phyloP scores from a whole-genome alignment of 306 rosid genomes.

The Malus fusca region DNA sequence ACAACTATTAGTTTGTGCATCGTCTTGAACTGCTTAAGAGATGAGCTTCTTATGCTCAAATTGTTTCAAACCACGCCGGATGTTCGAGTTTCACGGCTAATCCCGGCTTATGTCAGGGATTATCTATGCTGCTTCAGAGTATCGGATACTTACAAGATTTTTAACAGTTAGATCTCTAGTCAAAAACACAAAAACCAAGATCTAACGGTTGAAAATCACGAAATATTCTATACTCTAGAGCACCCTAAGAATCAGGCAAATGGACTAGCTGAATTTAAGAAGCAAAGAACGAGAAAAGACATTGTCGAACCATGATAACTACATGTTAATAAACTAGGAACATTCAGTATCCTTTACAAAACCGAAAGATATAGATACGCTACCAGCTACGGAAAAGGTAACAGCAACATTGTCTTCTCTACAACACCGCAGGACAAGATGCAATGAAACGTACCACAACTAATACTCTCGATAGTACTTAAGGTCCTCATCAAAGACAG shows the following conservation, averaged over 20 bases:
- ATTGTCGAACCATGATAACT: neutral
- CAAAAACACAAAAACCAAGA: neutral
- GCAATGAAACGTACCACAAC: neutral
- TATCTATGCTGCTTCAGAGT: neutral
- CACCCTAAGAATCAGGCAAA: neutral
- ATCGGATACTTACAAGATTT: neutral
- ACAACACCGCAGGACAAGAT: neutral
- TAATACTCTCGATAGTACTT: conserved; percentile 12
- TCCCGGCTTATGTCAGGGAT: too few species aligned
- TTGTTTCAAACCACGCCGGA: too few species aligned
- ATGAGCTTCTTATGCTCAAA: neutral
- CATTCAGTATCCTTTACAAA: neutral
- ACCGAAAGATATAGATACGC: neutral
- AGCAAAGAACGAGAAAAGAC: too few species aligned
- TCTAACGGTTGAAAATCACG: neutral
- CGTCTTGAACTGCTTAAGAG: neutral
- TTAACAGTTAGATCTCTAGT: too few species aligned
- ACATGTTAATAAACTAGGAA: neutral
- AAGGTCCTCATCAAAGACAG: conserved; percentile 26
- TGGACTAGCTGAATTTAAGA: neutral
- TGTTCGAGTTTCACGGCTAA: neutral
- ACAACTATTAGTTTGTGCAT: neutral
- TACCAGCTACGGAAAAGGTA: neutral
- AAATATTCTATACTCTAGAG: too few species aligned
- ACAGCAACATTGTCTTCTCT: neutral